Conservation (phyloP, 83 land plant species). For the Diphasiastrum complanatum region DNA sequence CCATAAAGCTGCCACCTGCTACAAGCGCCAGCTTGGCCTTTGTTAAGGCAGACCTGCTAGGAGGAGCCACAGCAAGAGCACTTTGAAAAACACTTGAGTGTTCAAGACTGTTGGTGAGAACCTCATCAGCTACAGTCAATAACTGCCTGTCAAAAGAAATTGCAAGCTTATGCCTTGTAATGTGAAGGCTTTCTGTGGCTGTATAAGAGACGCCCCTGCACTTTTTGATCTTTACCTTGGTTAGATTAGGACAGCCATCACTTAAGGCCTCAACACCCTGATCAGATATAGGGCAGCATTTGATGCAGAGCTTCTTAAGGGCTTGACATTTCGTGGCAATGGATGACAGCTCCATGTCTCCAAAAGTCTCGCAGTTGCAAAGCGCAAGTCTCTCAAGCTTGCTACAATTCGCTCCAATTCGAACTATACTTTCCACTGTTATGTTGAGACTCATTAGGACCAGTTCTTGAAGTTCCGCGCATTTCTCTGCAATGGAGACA, state of each 20-base stretch:
- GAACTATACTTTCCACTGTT: constrained; percentile 27
- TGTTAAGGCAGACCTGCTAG: constrained; percentile 15
- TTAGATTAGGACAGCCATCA: constrained; percentile 55
- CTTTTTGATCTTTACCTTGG: constrained; percentile 74
- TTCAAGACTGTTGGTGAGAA: constrained; percentile 2
- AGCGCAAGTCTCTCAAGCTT: constrained; percentile 56
- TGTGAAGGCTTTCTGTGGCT: constrained; percentile 43
- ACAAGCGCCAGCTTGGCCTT: constrained; percentile 24
- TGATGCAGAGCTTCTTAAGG: constrained; percentile 67
- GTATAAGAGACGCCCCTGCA: constrained; percentile 51
- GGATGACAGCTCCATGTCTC: constrained; percentile 51
- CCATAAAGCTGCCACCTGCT: constrained; percentile 12
- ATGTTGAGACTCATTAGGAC: constrained; percentile 65
- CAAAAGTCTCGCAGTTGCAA: constrained; percentile 59
- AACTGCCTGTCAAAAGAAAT: constrained; percentile 45
- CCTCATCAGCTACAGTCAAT: constrained; percentile 8
- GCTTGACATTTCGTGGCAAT: constrained; percentile 43
- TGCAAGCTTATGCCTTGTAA: constrained; percentile 38
- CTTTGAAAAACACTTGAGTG: constrained; percentile 12
- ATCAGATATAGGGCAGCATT: constrained; percentile 63
- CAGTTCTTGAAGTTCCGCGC: constrained; percentile 52
- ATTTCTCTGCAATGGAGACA: constrained; percentile 33
- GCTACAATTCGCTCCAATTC: constrained; percentile 38
- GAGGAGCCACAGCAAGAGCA: constrained; percentile 12
- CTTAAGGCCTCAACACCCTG: constrained; percentile 51